These are phyloP conservation scores for Solanum chmielewskii DNA, from an alignment of 257 asterid genomes.

Conservation along the genomic window DNA sequence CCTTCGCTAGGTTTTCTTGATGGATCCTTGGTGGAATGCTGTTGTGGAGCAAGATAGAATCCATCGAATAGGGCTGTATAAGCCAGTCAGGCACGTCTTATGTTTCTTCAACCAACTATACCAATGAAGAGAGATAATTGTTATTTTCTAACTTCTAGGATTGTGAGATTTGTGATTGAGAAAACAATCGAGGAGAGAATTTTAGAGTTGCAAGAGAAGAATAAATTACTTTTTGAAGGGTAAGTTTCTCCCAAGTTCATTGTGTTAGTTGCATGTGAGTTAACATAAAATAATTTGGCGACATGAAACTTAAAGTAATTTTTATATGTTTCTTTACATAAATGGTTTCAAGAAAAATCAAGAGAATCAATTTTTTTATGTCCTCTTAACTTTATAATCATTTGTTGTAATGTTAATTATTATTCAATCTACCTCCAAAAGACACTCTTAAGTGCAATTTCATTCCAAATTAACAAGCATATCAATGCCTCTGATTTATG, in stretches of 20 bases:
- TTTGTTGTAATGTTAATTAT: not conserved
- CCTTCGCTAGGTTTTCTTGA: constrained; percentile 64
- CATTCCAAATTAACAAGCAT: not conserved
- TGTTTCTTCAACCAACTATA: not conserved
- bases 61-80: constrained; percentile 38
- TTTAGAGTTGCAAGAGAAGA: constrained; percentile 82
- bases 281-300: not conserved
- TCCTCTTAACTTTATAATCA: not conserved
- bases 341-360: not conserved
- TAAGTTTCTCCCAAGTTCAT: constrained; percentile 6
- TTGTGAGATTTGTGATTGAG: constrained; percentile 73
- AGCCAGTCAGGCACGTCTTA: constrained; percentile 53
- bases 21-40: constrained; percentile 19
- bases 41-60: too few species aligned
- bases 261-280: not conserved
- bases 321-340: not conserved
- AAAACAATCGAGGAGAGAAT: constrained; percentile 88
- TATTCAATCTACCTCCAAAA: not conserved
- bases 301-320: not conserved
- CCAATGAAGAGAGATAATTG: not conserved
- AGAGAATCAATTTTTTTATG: not conserved
- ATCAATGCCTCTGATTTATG: not conserved
- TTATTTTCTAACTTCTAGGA: constrained; percentile 24
- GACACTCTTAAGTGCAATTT: not conserved
- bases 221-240: constrained; percentile 96